Percentiles rank a stretch among this genome's conserved stretches.
Evolutionary conservation across 441 rosid species (phyloP).

Genomic region (Adansonia madagascariensis): DNA sequence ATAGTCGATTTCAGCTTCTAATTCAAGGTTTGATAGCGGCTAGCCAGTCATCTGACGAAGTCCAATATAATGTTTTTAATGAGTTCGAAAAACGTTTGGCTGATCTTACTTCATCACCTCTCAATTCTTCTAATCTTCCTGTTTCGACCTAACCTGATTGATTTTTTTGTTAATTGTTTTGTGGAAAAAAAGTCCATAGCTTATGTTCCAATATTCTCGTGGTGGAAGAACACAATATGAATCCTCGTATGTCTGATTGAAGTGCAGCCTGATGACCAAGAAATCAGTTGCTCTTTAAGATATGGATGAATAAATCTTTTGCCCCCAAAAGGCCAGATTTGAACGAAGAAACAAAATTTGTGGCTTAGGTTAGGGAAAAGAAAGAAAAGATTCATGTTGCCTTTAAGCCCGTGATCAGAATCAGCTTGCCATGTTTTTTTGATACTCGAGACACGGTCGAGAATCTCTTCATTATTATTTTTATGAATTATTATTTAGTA

Average conservation of each 20-base stretch:
- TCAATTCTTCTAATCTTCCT: not conserved
- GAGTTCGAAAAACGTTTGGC: not conserved
- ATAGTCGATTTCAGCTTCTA: not conserved
- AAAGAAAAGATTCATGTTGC: slow-evolving; percentile 6
- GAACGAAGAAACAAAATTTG: not conserved
- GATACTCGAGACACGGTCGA: too few species aligned
- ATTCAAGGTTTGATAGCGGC: not conserved
- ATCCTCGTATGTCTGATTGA: not conserved
- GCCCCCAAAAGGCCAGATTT: too few species aligned
- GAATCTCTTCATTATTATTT: too few species aligned
- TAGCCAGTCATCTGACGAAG: not conserved
- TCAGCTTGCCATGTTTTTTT: slow-evolving; percentile 1
- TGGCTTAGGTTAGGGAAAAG: not conserved
- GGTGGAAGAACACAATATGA: not conserved
- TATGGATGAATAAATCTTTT: too few species aligned
- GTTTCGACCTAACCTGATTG: not conserved
- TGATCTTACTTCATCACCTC: not conserved
- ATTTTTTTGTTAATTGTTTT: not conserved
- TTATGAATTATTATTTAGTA: too few species aligned
- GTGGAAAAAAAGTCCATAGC: too few species aligned
- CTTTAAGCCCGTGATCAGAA: not conserved
- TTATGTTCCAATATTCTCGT: not conserved
- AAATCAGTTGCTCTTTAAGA: too few species aligned
- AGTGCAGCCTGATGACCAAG: too few species aligned
- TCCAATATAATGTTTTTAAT: not conserved